Base-by-base conservation (phyloP, 2,329 filamentous ascomycete species). In the Beauveria australis region DNA sequence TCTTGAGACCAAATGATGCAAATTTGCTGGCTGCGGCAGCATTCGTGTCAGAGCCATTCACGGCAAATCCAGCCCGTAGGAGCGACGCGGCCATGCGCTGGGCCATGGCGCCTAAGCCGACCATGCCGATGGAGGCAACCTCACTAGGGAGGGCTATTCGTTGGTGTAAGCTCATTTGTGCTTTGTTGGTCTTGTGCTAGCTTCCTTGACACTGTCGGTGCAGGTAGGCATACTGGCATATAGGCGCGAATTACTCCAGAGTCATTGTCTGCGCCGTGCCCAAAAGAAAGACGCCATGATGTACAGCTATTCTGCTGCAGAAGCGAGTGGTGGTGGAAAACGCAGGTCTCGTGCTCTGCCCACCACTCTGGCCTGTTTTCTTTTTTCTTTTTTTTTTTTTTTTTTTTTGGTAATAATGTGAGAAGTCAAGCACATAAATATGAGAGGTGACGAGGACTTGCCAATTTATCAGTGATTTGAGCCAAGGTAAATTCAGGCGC, bases 21-120 rank as follows among this genome's bases (percentile, higher is more conserved):
- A 75, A 71, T 55, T 65, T 71, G 12, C 71, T 66, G 5, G 74
- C 55, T 3, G 72, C 67, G 2, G 66, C 64, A 5, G 58, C 61
- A 22, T 66, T 70, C 14, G 73, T 63, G 61, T 76, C 73, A 60
- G 70, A 76, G 8, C 70, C 72, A 3, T 67, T 67, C 1, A 75
- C 71, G 1, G 64, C 40, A 46, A 70, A 74, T 3, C 71, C 70
- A 3, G 70, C 68, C 7, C 67, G 66, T 0, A 74, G 54, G 8
- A 75, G 67, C 1, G 72, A 73, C 1, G 67, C 60, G 1, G 73
- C 73, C 69, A 75, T 75, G 28, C 73, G 72, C 33, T 71, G 68
- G 5, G 73, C 73, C 73, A 75, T 75, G 1, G 73, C 73, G 0
- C 73, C 73, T 9, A 75, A 61, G 1, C 73, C 73, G 22, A 74